These are phyloP conservation scores for Paecilomyces sp. DNA, from an alignment of 2,329 filamentous ascomycete genomes.

Conservation along the genomic window DNA sequence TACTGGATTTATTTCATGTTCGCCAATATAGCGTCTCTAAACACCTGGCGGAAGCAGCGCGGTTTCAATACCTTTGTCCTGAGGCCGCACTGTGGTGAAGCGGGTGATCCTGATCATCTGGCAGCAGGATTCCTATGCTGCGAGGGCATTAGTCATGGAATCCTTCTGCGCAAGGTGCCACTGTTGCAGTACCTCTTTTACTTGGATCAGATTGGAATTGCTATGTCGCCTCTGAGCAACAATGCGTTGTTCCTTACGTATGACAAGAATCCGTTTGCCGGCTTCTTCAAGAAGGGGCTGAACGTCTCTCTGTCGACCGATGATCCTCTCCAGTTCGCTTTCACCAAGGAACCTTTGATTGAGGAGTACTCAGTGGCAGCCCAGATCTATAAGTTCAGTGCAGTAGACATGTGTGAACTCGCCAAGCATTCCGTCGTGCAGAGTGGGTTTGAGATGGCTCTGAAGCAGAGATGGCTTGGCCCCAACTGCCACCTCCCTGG, in stretches of 20 bases:
- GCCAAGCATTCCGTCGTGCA: constrained; percentile 94
- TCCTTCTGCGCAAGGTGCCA: constrained; percentile 87
- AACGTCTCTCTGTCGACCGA: constrained; percentile 97
- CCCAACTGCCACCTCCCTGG: constrained; percentile 70
- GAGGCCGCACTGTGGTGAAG: constrained; percentile 91
- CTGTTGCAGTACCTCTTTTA: constrained; percentile 96
- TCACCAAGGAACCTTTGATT: constrained; percentile 95
- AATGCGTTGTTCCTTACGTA: constrained; percentile 95
- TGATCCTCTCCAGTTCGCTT: constrained; percentile 94
- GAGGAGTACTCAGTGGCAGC: constrained; percentile 97
- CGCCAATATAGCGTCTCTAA: constrained; percentile 86
- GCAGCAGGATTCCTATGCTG: constrained; percentile 86
- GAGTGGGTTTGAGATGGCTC: constrained; percentile 80
- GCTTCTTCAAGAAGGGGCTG: constrained; percentile 88
- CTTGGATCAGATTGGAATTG: constrained; percentile 93
- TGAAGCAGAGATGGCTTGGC: constrained; percentile 92
- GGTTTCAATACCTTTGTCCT: constrained; percentile 95
- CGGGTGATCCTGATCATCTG: constrained; percentile 92
- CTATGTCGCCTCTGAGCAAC: constrained; percentile 98
- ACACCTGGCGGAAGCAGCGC: constrained; percentile 80
- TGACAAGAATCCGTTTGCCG: constrained; percentile 91
- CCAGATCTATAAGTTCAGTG: constrained; percentile 95
- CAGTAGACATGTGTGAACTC: constrained; percentile 97
- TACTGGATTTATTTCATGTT: constrained; percentile 99
- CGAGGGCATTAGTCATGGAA: constrained; percentile 93